Percentiles rank a stretch among this genome's conserved stretches.
Conservation (phyloP, 805 yeast species). For the Lachancea lanzarotensis region DNA sequence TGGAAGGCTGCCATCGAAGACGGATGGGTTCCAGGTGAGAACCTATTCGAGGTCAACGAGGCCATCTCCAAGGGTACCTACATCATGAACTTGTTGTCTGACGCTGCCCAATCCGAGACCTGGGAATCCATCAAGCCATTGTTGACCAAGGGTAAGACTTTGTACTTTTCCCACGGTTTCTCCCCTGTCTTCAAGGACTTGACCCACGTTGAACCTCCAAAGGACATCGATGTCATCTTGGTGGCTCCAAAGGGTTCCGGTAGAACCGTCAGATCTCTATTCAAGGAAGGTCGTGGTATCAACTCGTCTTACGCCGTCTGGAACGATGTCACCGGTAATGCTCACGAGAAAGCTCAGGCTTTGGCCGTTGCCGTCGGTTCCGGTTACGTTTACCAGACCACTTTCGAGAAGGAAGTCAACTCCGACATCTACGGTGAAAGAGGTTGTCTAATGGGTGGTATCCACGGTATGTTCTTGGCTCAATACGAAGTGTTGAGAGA, state of each 20-base stretch:
- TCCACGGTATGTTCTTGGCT: slow-evolving; percentile 99
- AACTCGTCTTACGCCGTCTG: slow-evolving; percentile 99
- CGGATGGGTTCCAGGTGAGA: slow-evolving; percentile 99
- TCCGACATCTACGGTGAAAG: slow-evolving; percentile 99
- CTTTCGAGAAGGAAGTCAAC: slow-evolving; percentile 98
- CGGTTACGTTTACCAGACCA: slow-evolving; percentile 99
- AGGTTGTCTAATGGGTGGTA: slow-evolving; percentile 99
- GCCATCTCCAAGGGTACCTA: slow-evolving; percentile 89
- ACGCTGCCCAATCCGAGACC: slow-evolving; percentile 99
- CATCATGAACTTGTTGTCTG: slow-evolving; percentile 96
- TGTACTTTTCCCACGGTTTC: slow-evolving; percentile 99
- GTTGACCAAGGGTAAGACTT: slow-evolving; percentile 93
- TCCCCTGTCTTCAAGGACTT: slow-evolving; percentile 98
- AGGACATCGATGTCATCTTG: slow-evolving; percentile 89
- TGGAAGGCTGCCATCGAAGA: slow-evolving; percentile 99
- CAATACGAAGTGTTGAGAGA: slow-evolving; percentile 99
- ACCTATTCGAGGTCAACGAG: slow-evolving; percentile 89
- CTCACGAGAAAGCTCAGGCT: slow-evolving; percentile 98
- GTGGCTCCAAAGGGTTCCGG: slow-evolving; percentile 99
- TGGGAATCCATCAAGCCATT: slow-evolving; percentile 84
- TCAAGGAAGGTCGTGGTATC: slow-evolving; percentile 99
- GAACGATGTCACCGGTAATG: slow-evolving; percentile 98
- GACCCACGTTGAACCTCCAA: slow-evolving; percentile 94
- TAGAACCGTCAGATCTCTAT: slow-evolving; percentile 97
- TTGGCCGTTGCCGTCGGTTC: slow-evolving; percentile 98